phyloP scores from a whole-genome alignment of 202 grass and related monocot species.

The Cymbopogon flexuosus region DNA sequence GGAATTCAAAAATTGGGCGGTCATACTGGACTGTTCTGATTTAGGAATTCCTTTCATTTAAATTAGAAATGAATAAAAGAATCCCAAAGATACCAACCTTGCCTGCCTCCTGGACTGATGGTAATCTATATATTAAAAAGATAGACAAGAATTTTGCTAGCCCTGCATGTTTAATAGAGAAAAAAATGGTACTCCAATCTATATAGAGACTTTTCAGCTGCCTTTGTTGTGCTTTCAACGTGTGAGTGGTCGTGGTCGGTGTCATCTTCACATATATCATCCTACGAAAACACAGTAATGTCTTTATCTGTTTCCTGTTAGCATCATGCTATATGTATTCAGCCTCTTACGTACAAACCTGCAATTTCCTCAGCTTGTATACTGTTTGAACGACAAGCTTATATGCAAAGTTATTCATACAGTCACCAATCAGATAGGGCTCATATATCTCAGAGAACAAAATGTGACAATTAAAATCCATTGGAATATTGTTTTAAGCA shows the following conservation, averaged over 20 bases:
- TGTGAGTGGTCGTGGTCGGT: not conserved
- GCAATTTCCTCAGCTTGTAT: not conserved
- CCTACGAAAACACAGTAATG: not conserved
- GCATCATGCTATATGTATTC: not conserved
- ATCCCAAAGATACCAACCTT: not conserved
- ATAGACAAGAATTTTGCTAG: not conserved
- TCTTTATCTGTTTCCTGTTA: constrained; percentile 4
- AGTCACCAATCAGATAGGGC: not conserved
- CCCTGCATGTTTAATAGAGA: not conserved
- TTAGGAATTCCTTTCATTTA: not conserved
- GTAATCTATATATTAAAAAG: not conserved
- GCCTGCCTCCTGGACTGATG: not conserved
- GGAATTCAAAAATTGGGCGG: not conserved
- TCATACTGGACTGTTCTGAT: not conserved
- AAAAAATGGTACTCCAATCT: not conserved
- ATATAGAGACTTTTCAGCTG: constrained; percentile 32
- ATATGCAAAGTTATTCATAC: not conserved
- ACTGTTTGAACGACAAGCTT: not conserved
- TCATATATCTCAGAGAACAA: constrained; percentile 1
- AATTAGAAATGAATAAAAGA: not conserved
- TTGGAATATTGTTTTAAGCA: not conserved
- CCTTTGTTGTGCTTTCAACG: constrained; percentile 25
- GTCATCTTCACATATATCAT: not conserved
- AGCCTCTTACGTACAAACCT: not conserved
- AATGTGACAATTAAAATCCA: constrained; percentile 17